Evolutionary conservation across 352 stramenopile genomes (phyloP), one percentile per base, ranked within the genome.

Genomic region (Globisporangium iwayamae): DNA sequence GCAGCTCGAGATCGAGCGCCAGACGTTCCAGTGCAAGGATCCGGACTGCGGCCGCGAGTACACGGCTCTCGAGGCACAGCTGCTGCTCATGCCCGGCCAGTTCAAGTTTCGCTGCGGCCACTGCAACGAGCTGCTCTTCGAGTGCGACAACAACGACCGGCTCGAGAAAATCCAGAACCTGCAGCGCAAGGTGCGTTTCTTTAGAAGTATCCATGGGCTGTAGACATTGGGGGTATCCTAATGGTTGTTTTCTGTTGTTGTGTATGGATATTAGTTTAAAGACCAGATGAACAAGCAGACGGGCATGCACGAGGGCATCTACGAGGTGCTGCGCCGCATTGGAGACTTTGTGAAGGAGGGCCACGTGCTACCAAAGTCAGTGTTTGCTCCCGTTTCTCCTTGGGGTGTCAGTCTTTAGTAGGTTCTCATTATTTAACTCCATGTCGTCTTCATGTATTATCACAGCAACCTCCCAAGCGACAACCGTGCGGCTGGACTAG

Each of bases 281-380:
- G 82, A 93, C 51, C 87, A 96, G 65, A 92, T 96, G 81, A 96
- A 96, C 73, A 89, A 89, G 52, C 83, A 93, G 74, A 74, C 74
- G 4, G 80, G 73, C 4, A 82, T 94, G 72, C 87, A 94, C 65
- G 87, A 96, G 58, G 85, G 87, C 20, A 81, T 96, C 60, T 93
- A 93, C 65, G 87, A 94, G 69, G 82, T 94, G 10, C 67, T 96
- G 16, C 75, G 79, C 30, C 78, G 85, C 1, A 96, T 96, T 51
- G 83, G 85, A 16, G 83, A 90, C 50, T 93, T 84, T 63, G 70
- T 93, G 0, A 90, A 90, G 60, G 83, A 93, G 62, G 87, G 87
- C 0, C 74, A 95, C 47, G 60, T 64, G 0, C 54, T 96, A 22
- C 87, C 87, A 34, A 86, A 60, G 81, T 90, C 56, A 18, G 75